These are phyloP conservation scores for Blastomyces silverae DNA, from an alignment of 2,329 filamentous ascomycete species.

Conservation along the genomic window DNA sequence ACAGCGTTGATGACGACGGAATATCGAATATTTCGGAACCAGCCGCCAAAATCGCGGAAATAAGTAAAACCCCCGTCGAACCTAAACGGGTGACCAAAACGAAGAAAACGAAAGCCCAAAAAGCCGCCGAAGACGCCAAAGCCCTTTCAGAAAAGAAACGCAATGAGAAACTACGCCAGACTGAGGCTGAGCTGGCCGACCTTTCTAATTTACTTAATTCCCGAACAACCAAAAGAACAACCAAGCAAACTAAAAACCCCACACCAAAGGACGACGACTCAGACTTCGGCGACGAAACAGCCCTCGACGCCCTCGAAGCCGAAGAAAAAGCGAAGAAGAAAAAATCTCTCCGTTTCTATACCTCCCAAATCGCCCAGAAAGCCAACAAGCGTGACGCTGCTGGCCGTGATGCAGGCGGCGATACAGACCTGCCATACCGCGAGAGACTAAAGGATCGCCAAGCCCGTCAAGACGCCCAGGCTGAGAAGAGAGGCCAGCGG, in stretches of 20 bases:
- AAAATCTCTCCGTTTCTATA: slow-evolving; percentile 95
- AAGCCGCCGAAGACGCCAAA: slow-evolving; percentile 48
- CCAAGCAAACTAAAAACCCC: slow-evolving; percentile 26
- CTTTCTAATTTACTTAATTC: slow-evolving; percentile 55
- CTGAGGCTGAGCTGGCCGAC: slow-evolving; percentile 66
- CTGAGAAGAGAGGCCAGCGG: slow-evolving; percentile 71
- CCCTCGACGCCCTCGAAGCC: slow-evolving; percentile 67
- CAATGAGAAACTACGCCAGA: slow-evolving; percentile 48
- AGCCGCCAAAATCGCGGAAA: slow-evolving; percentile 16
- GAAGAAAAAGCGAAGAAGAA: slow-evolving; percentile 84
- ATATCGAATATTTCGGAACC: neutral
- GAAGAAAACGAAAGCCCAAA: slow-evolving; percentile 44
- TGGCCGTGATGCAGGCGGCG: slow-evolving; percentile 55
- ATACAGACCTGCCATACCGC: slow-evolving; percentile 65
- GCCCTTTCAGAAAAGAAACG: slow-evolving; percentile 49
- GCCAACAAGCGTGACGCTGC: slow-evolving; percentile 66
- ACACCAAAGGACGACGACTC: slow-evolving; percentile 55
- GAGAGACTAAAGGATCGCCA: slow-evolving; percentile 83
- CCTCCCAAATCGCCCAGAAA: slow-evolving; percentile 93
- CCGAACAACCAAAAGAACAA: slow-evolving; percentile 44
- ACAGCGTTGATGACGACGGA: slow-evolving; percentile 22
- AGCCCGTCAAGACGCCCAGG: slow-evolving; percentile 78
- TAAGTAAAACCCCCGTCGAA: slow-evolving; percentile 9
- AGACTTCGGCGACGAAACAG: slow-evolving; percentile 87
- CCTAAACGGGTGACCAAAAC: slow-evolving; percentile 31